Evolutionary conservation across 2,329 filamentous ascomycete genomes (phyloP).

Genomic region (Aspergillus aculeatus): DNA sequence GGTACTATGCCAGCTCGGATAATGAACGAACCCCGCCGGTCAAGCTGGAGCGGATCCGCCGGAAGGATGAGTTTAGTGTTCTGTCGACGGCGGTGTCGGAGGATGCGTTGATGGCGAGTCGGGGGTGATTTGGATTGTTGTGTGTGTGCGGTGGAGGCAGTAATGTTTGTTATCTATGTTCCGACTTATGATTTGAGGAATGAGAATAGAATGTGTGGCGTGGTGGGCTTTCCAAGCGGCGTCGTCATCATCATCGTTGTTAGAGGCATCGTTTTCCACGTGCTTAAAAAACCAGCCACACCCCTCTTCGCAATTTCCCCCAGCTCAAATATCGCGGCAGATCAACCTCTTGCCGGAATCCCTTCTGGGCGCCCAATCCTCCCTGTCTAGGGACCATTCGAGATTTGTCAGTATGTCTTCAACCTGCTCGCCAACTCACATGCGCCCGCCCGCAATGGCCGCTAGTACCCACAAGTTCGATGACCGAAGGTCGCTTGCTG

Average conservation of each 20-base stretch:
- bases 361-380: background rate
- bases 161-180: background rate
- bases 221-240: too few relatives aligned
- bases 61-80: conserved; percentile 6
- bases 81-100: conserved; percentile 3
- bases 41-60: background rate
- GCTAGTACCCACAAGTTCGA: conserved; percentile 1
- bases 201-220: too few relatives aligned
- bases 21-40: background rate
- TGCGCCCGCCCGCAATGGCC: background rate
- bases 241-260: too few relatives aligned
- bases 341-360: too few relatives aligned
- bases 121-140: background rate
- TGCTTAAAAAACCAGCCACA: too few relatives aligned
- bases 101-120: conserved; percentile 1
- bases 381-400: background rate
- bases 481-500: background rate
- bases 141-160: background rate
- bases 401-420: background rate
- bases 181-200: too few relatives aligned
- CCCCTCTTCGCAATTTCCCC: too few relatives aligned
- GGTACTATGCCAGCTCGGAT: background rate
- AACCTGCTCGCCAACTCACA: background rate
- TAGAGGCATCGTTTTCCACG: too few relatives aligned
- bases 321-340: too few relatives aligned